Percentiles rank a stretch among this genome's conserved stretches.
Conservation (phyloP, 169 alveolate species). For the Plasmodium cynomolgi region DNA sequence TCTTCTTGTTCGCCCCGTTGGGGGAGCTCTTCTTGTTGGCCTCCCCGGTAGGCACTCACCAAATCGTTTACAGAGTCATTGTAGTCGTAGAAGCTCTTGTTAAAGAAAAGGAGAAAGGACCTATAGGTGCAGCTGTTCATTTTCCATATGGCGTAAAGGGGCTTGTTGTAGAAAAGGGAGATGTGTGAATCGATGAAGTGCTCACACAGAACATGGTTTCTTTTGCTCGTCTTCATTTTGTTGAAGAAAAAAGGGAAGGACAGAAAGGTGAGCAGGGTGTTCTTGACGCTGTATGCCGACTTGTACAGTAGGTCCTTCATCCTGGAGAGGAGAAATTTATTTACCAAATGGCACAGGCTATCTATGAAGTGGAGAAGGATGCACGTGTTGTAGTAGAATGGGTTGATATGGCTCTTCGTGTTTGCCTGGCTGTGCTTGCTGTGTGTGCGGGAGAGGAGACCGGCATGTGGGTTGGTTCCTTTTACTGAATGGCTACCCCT, state of each 20-base stretch:
- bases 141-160: conserved; percentile 35
- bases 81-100: conserved; percentile 24
- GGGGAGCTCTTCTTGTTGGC: too few species aligned
- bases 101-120: conserved; percentile 33
- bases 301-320: conserved; percentile 28
- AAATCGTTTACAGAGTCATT: conserved; percentile 17
- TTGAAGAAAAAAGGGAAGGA: conserved; percentile 59
- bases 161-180: conserved; percentile 11
- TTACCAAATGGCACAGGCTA: conserved; percentile 14
- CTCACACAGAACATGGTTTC: conserved; percentile 15
- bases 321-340: conserved; percentile 3
- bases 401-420: not conserved
- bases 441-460: not conserved
- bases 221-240: conserved; percentile 2
- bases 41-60: not conserved
- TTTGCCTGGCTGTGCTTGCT: not conserved
- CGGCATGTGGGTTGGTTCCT: not conserved
- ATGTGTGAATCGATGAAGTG: conserved; percentile 66
- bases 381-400: conserved; percentile 37
- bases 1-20: too few species aligned
- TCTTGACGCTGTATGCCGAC: conserved; percentile 46
- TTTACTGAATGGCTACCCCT: not conserved
- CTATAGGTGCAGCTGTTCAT: conserved; percentile 39
- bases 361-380: conserved; percentile 12
- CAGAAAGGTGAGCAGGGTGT: conserved; percentile 43